Percentiles rank a stretch among this genome's conserved stretches.
phyloP scores from a whole-genome alignment of 768 basidiomycete genomes.

The Cubamyces sp. region DNA sequence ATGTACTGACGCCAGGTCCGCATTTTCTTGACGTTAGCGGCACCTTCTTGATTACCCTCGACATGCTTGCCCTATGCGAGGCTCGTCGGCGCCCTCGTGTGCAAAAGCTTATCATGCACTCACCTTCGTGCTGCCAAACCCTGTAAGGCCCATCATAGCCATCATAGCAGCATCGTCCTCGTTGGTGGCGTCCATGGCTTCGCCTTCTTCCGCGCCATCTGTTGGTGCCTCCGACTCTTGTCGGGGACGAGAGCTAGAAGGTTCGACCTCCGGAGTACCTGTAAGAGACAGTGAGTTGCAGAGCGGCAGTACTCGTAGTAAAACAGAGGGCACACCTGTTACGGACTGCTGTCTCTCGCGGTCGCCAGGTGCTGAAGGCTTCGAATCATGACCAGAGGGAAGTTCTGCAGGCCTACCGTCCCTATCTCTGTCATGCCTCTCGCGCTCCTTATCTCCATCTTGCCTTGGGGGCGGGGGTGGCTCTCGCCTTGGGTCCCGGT shows the following conservation, averaged over 20 bases:
- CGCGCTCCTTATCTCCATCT: conserved; percentile 47
- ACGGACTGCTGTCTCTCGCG: conserved; percentile 3
- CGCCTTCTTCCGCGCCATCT: conserved; percentile 55
- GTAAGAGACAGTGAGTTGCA: conserved; percentile 43
- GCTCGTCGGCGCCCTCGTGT: neutral
- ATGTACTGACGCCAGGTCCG: conserved; percentile 98
- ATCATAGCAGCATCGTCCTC: conserved; percentile 84
- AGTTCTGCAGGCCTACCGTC: conserved; percentile 45
- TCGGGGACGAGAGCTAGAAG: conserved; percentile 32
- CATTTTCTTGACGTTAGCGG: conserved; percentile 71
- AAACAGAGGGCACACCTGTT: conserved; percentile 17
- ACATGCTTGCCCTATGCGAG: conserved; percentile 71
- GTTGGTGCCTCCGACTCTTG: conserved; percentile 51
- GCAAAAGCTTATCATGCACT: neutral
- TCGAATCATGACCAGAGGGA: conserved; percentile 28
- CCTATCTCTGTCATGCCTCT: conserved; percentile 43
- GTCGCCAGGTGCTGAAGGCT: neutral
- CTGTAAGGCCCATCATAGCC: conserved; percentile 85
- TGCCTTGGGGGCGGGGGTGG: conserved; percentile 36
- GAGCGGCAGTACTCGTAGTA: conserved; percentile 30
- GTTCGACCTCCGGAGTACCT: conserved; percentile 34
- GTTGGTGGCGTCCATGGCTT: conserved; percentile 54
- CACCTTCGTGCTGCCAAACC: conserved; percentile 92
- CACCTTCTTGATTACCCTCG: conserved; percentile 80
- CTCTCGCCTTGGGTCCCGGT: conserved; percentile 50